Conservation (phyloP, 345 rosid species). For the Brassica napus region DNA sequence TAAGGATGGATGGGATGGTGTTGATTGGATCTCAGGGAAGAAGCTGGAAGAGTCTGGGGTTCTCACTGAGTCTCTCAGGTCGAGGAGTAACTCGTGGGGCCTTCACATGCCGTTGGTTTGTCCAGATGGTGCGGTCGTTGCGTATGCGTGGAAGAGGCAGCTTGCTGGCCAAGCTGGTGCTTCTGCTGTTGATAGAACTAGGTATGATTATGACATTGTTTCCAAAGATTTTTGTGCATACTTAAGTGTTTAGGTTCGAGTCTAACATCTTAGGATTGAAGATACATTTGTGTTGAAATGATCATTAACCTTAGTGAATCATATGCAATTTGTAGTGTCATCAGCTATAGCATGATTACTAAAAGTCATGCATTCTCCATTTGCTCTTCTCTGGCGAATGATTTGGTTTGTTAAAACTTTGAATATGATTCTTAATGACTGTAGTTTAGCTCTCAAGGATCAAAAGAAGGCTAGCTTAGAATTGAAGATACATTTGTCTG, state of each 20-base stretch:
- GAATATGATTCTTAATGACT: not conserved
- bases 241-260: not conserved
- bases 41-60: constrained; percentile 89
- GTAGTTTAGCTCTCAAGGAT: constrained; percentile 87
- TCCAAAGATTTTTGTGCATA: too few species aligned
- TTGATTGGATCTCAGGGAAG: constrained; percentile 54
- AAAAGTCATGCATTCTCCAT: too few species aligned
- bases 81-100: constrained; percentile 88
- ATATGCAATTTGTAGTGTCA: too few species aligned
- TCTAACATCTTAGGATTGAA: not conserved
- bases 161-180: constrained; percentile 99
- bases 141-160: constrained; percentile 97
- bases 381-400: too few species aligned
- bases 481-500: not conserved
- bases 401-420: too few species aligned
- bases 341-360: too few species aligned
- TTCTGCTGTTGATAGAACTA: constrained; percentile 94
- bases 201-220: too few species aligned
- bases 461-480: too few species aligned
- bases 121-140: constrained; percentile 97
- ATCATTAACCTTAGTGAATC: not conserved
- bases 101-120: constrained; percentile 94
- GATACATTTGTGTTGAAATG: not conserved
- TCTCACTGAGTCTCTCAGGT: constrained; percentile 68
- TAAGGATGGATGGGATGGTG: too few species aligned